Percentiles rank a stretch among this genome's conserved stretches.
Evolutionary conservation across 306 rosid genomes (phyloP).

Genomic region (Glycine latifolia): DNA sequence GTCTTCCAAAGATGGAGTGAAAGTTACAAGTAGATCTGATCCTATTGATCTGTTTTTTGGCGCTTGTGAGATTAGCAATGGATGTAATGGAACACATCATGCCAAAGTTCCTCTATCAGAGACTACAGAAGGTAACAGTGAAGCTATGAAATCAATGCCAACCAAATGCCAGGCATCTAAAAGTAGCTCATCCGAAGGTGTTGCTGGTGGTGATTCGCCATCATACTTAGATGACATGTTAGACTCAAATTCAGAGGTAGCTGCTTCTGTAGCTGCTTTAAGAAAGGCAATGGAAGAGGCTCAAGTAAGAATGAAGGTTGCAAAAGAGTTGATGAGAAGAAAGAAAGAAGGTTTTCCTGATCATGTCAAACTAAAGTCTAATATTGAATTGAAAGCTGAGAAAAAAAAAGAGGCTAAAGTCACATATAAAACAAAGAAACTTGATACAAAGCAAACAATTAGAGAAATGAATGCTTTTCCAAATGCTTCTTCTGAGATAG

Average conservation of each 20-base stretch:
- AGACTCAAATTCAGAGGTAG: slow-evolving; percentile 80
- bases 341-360: slow-evolving; percentile 72
- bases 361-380: slow-evolving; percentile 55
- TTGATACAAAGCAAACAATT: slow-evolving; percentile 45
- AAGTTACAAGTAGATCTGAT: slow-evolving; percentile 52
- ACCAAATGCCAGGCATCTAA: slow-evolving; percentile 47
- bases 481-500: slow-evolving; percentile 50
- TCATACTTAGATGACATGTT: slow-evolving; percentile 68
- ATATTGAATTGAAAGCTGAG: slow-evolving; percentile 52
- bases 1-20: slow-evolving; percentile 51
- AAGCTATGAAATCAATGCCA: slow-evolving; percentile 53
- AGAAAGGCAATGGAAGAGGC: slow-evolving; percentile 95
- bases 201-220: slow-evolving; percentile 57
- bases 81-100: slow-evolving; percentile 50
- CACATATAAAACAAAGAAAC: slow-evolving; percentile 46
- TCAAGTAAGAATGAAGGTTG: slow-evolving; percentile 75
- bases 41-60: slow-evolving; percentile 55
- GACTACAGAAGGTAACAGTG: slow-evolving; percentile 44
- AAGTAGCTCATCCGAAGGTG: slow-evolving; percentile 49
- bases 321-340: slow-evolving; percentile 77
- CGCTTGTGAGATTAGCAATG: slow-evolving; percentile 59
- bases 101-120: slow-evolving; percentile 54
- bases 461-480: slow-evolving; percentile 50
- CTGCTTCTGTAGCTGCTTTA: slow-evolving; percentile 87
- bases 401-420: slow-evolving; percentile 47